Evolutionary conservation across 2,329 filamentous ascomycete species (phyloP), one percentile per base, ranked within the genome.

Genomic region (Aureobasidium sp.): DNA sequence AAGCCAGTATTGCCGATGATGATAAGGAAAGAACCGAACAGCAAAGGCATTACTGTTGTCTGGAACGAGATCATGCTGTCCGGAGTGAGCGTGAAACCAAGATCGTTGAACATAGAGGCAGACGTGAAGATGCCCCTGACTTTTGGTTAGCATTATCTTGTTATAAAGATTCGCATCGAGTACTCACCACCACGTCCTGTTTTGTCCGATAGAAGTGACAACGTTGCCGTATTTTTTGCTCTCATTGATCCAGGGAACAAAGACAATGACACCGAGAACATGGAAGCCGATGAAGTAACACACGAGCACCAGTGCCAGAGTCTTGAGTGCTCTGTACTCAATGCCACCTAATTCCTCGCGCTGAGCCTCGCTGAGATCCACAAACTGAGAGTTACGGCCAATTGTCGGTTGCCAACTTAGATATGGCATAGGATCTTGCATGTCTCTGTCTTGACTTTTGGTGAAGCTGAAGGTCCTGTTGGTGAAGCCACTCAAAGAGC

Each of bases 1-100:
- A 97, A 97, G 0, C 89, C 94, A 0, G 93, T 97, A 70, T 97
- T 97, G 61, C 93, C 93, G 64, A 96, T 91, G 64, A 97, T 86
- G 70, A 97, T 94, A 45, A 97, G 82, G 67, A 96, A 96, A 7
- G 86, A 85, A 75, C 91, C 85, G 47, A 94, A 71, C 27, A 97
- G 78, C 49, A 97, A 78, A 0, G 88, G 86, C 67, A 90, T 88
- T 7, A 88, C 79, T 0, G 91, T 90, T 9, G 78, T 83, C 67
- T 90, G 86, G 73, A 97, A 97, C 0, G 90, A 93, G 45, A 86
- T 82, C 91, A 99, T 97, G 67, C 91, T 97, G 75, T 97, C 90
- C 0, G 92, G 88, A 0, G 91, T 97, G 66, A 99, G 78, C 1
- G 92, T 93, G 68, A 91, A 93, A 11, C 94, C 94, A n/a, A 97